These are phyloP conservation scores for Aspergillus conjunctus DNA, from an alignment of 495 filamentous ascomycete species.

Conservation along the genomic window DNA sequence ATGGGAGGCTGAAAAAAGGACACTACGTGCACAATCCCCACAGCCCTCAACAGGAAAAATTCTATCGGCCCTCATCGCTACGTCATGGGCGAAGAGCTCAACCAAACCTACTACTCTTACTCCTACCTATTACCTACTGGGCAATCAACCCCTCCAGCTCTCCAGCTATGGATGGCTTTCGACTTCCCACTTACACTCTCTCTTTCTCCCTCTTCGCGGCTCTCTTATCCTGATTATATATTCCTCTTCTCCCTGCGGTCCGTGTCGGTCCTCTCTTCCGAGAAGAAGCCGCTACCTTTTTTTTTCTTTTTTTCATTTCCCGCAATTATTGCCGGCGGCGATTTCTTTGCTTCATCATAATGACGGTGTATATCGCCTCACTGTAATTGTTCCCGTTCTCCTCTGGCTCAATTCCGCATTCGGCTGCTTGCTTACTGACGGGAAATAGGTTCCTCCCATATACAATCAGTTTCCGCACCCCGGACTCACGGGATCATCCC, in stretches of 20 bases:
- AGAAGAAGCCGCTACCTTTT: constrained; percentile 16
- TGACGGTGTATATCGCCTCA: constrained; percentile 85
- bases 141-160: too few species aligned
- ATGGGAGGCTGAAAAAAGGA: too few species aligned
- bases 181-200: not conserved
- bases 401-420: not conserved
- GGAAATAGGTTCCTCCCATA: constrained; percentile 80
- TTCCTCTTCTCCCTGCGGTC: too few species aligned
- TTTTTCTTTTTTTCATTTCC: constrained; percentile 28
- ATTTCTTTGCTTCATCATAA: constrained; percentile 28
- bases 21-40: too few species aligned
- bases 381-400: constrained; percentile 58
- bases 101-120: too few species aligned
- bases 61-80: too few species aligned
- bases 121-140: too few species aligned
- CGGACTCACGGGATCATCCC: constrained; percentile 31
- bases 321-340: not conserved
- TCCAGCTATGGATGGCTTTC: too few species aligned
- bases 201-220: not conserved
- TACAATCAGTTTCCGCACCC: constrained; percentile 73
- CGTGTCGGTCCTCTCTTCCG: too few species aligned
- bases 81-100: too few species aligned
- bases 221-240: too few species aligned
- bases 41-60: too few species aligned
- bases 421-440: constrained; percentile 11